Base-by-base conservation (phyloP, 1,284 basidiomycete genomes). In the Trametes versicolor region DNA sequence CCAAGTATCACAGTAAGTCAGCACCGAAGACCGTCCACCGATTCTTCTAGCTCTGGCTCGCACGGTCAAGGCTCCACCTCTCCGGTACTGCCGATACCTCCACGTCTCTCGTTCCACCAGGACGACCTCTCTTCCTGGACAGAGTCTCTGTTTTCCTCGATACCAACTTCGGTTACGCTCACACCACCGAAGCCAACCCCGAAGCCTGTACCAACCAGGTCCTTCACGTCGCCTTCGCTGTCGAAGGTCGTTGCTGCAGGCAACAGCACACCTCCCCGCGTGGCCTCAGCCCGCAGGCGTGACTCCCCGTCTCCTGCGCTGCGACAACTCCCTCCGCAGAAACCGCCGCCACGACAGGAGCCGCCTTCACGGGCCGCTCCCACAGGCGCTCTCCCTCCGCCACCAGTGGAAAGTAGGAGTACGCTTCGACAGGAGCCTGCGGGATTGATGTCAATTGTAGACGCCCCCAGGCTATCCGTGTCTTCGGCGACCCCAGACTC, bases 71-170 rank as follows among this genome's bases (percentile, higher is more conserved):
- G 43, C 56, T 32, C 58, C 25, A 62, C 67, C 15, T 67, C 72
- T 10, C 52, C 69, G 12, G 48, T 66, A 17, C 59, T 71, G 2
- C 66, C 67, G 13, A 37, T 63, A 21, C 70, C 75, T 19, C 75
- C 75, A 17, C 69, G 75, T 17, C 62, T 77, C 4, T 77, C 75
- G 3, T 64, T 77, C 27, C 72, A 74, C 45, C 72, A 73, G 62
- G 75, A 77, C 52, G 75, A 77, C 52, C 65, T 77, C 25, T 71
- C 74, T 2, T 73, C 69, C 29, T 77, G 75, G 74, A 71, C 74
- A 5, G 75, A 75, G 59, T 72, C 73, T 8, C 64, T 77, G 12
- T 73, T 77, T 36, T 77, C 75, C 4, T 73, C 73, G 12, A 72
- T 77, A 32, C 75, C 75, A 2, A 53, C 62, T 3, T 25, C 65